Evolutionary conservation across 2,329 filamentous ascomycete species (phyloP), one percentile per base, ranked within the genome.

Genomic region (Rutstroemia sp.): DNA sequence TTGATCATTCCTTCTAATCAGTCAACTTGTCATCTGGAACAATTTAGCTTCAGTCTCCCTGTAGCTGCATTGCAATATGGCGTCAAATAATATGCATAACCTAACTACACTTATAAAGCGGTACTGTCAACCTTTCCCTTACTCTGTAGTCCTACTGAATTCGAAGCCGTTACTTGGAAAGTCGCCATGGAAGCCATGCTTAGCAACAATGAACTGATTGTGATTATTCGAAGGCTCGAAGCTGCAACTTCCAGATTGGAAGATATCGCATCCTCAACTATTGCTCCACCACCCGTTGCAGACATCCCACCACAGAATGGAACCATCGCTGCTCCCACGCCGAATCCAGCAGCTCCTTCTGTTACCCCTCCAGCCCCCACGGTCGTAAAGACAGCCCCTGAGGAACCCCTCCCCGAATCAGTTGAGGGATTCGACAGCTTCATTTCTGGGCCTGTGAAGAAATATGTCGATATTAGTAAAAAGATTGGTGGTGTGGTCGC

Each of bases 41-140:
- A 30, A 34, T 47, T 47, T 25, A 23, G 19, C 44, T 25, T 47
- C 44, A 25, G 23, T 23, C 23, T 53, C 57, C 61, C 62, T 63
- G 62, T 61, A 49, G 21, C 62, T 63, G 62, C 62, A 49, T 37
- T 41, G 56, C 48, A 63, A 48, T 61, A 92, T 92, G 87, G 82
- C 86, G 63, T 76, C 84, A 61, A 88, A 81, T 74, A 89, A 91
- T 68, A 96, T 97, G 90, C 86, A 97, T 75, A 97, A 96, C 71
- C 77, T 99, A 61, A 95, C 91, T 38, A 99, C 94, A 54, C 83
- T 99, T 68, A 96, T 99, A 77, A 99, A 99, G 82, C 85, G 94
- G 94, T 97, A 82, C 67, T 82, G 75, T 60, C 51, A 58, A 57
- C 56, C 48, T 38, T 37, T 54, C 60, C 59, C 58, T 61, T 52